These are phyloP conservation scores for Whalleya microplaca DNA, from an alignment of 2,329 filamentous ascomycete species.

Conservation along the genomic window DNA sequence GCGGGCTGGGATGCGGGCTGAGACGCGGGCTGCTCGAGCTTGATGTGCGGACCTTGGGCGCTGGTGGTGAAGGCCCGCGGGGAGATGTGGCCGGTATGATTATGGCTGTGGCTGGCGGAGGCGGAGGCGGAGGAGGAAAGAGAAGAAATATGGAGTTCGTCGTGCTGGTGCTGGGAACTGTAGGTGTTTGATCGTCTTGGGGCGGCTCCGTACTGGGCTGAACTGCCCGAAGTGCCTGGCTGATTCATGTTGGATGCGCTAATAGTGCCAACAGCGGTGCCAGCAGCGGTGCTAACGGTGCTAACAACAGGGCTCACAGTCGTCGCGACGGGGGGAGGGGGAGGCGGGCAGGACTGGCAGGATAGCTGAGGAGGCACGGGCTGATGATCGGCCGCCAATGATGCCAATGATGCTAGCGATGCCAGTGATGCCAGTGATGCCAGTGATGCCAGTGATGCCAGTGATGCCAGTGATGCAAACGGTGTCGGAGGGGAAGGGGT, in stretches of 20 bases:
- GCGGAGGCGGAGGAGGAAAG: too few relatives aligned
- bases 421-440: too few relatives aligned
- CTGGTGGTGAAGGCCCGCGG: conserved; percentile 50
- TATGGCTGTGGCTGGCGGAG: conserved; percentile 50
- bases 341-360: too few relatives aligned
- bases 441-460: too few relatives aligned
- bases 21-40: conserved; percentile 49
- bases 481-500: too few relatives aligned
- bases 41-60: conserved; percentile 51
- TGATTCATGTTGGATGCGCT: conserved; percentile 42
- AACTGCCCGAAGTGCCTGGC: conserved; percentile 34
- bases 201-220: conserved; percentile 38
- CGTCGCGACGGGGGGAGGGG: background rate
- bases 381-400: too few relatives aligned
- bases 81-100: conserved; percentile 47
- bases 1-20: conserved; percentile 43
- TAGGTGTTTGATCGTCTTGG: conserved; percentile 45
- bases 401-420: too few relatives aligned
- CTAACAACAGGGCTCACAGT: conserved; percentile 13
- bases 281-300: conserved; percentile 15
- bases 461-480: too few relatives aligned
- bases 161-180: conserved; percentile 48
- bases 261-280: conserved; percentile 20
- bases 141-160: conserved; percentile 60
- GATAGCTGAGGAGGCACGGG: too few relatives aligned